These are phyloP conservation scores for Euptelea pleiosperma DNA, from an alignment of 164 flowering plant genomes.

Conservation along the genomic window DNA sequence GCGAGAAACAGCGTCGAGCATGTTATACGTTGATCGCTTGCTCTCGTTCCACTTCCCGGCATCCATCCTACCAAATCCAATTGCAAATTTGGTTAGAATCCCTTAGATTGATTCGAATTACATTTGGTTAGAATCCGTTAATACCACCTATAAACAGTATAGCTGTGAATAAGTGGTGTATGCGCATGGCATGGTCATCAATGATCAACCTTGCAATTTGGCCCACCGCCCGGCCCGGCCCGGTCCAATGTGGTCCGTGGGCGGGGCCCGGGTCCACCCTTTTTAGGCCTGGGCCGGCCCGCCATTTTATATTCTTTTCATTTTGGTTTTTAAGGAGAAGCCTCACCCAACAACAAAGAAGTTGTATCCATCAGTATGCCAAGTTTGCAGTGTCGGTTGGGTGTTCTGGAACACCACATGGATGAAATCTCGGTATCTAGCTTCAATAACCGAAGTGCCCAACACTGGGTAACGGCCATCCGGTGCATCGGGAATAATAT, in stretches of 20 bases:
- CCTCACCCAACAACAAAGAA: slow-evolving; percentile 44
- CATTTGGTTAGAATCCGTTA: too few relatives aligned
- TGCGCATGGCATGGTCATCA: too few relatives aligned
- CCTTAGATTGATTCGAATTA: too few relatives aligned
- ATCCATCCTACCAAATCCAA: slow-evolving; percentile 28
- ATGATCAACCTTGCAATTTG: too few relatives aligned
- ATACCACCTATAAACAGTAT: too few relatives aligned
- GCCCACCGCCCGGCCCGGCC: too few relatives aligned
- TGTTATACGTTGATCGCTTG: slow-evolving; percentile 22
- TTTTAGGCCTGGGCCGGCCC: too few relatives aligned
- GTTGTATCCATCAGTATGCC: slow-evolving; percentile 43
- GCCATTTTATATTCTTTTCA: too few relatives aligned
- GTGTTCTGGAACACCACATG: slow-evolving; percentile 35
- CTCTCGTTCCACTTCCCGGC: slow-evolving; percentile 26
- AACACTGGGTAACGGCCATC: slow-evolving; percentile 18
- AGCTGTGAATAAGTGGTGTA: too few relatives aligned
- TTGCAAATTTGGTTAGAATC: background rate
- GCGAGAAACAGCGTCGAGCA: slow-evolving; percentile 34
- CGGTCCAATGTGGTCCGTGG: too few relatives aligned
- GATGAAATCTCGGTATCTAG: slow-evolving; percentile 17
- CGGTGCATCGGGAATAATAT: slow-evolving; percentile 19
- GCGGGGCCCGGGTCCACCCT: too few relatives aligned
- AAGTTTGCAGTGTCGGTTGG: slow-evolving; percentile 19
- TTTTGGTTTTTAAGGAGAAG: background rate
- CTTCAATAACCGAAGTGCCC: slow-evolving; percentile 19